Base-by-base conservation (phyloP, 1,284 basidiomycete genomes). In the Agaricales sp. region DNA sequence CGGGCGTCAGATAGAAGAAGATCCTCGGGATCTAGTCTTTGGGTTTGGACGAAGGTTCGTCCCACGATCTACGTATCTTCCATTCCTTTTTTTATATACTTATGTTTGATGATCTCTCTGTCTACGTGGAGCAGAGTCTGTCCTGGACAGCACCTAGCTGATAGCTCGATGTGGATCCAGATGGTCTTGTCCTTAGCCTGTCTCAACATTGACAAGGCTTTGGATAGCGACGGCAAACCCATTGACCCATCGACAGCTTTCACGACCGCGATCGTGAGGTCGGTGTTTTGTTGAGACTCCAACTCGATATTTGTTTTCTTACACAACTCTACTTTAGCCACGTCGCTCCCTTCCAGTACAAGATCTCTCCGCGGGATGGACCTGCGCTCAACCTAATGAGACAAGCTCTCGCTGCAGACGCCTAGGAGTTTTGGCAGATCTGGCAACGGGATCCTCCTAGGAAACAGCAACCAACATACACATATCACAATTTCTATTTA, bases 121-220 rank as follows among this genome's bases (percentile, higher is more conserved):
- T n/a, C n/a, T n/a, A n/a, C n/a, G n/a, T n/a, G n/a, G n/a, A n/a
- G n/a, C n/a, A 43, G 46, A 43, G 2, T 48, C 14, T 48, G 46
- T 2, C 35, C 38, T 43, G 50, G 49, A 38, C 52, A 53, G 39
- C 48, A 56, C 22, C 50, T 57, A 12, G 56, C 55, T n/a, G 55
- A 56, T 39, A 45, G 53, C n/a, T 53, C 52, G 8, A 45, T 56
- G 16, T 43, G 41, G 41, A 43, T 43, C 11, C 41, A 43, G 30
- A 8, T 35, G 11, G 30, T 35, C n/a, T 35, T 35, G 30, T 11
- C 30, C 11, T 35, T 35, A n/a, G 30, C 30, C 30, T 35, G 30
- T 35, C 30, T 35, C 30, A n/a, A 35, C n/a, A 35, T 35, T n/a
- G n/a, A 35, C 11, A 35, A 35, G 30, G 30, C 30, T 35, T 8